Conservation (phyloP, 768 basidiomycete genomes). For the Psilocybe tampanensis region DNA sequence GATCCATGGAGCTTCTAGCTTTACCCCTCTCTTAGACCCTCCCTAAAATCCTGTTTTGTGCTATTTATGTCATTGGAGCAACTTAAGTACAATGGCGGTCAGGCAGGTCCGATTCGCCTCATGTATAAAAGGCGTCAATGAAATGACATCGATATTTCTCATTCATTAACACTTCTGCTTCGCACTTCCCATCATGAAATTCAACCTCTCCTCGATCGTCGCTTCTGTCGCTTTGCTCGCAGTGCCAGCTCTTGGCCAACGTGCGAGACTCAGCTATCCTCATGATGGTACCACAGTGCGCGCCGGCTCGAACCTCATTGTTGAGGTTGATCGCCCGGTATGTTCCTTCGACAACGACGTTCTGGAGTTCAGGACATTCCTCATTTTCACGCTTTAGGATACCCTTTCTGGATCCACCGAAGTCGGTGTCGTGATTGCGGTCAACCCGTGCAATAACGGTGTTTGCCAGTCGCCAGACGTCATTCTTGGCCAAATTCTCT, state of each 20-base stretch:
- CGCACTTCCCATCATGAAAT: constrained; percentile 12
- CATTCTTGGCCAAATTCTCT: constrained; percentile 32
- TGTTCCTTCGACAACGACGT: constrained; percentile 12
- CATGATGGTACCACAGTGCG: constrained; percentile 24
- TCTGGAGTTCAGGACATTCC: background rate
- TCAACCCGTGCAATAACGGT: constrained; percentile 24
- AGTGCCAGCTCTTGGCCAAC: constrained; percentile 17
- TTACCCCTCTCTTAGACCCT: background rate
- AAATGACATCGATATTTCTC: background rate
- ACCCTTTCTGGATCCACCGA: constrained; percentile 24
- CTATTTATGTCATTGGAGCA: constrained; percentile 4
- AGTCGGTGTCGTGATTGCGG: constrained; percentile 33
- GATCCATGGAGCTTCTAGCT: background rate
- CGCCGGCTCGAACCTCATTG: constrained; percentile 31
- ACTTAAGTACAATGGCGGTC: background rate
- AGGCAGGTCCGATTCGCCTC: background rate
- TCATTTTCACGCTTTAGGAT: constrained; percentile 10
- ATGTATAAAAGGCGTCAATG: background rate
- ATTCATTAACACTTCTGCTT: background rate
- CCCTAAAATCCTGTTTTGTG: background rate
- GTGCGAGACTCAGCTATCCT: constrained; percentile 33
- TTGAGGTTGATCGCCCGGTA: constrained; percentile 41
- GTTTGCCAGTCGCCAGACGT: constrained; percentile 26
- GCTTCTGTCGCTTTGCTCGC: constrained; percentile 6
- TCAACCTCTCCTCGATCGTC: constrained; percentile 9